These are phyloP conservation scores for Rosellinia necatrix DNA, from an alignment of 2,329 filamentous ascomycete species.

Conservation along the genomic window DNA sequence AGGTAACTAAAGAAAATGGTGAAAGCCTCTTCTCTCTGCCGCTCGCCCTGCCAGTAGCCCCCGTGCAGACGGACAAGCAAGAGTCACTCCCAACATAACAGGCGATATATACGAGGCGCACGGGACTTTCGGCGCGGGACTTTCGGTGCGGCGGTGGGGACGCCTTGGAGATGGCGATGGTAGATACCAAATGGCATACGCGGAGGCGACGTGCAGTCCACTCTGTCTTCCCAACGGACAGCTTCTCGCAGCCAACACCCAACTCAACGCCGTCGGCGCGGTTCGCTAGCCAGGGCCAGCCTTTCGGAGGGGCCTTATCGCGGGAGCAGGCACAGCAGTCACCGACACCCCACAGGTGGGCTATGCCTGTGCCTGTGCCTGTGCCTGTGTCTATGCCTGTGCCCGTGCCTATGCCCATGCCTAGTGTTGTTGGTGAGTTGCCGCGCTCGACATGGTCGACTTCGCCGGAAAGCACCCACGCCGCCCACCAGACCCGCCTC, in stretches of 20 bases:
- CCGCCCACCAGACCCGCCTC: constrained; percentile 60
- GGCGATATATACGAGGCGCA: background rate
- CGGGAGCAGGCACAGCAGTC: constrained; percentile 18
- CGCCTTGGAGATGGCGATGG: constrained; percentile 33
- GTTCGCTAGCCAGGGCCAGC: constrained; percentile 49
- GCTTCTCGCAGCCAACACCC: constrained; percentile 53
- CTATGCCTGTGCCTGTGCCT: too few species aligned
- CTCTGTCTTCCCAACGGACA: constrained; percentile 60
- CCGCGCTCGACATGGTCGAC: constrained; percentile 29
- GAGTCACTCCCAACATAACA: background rate
- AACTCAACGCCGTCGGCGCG: constrained; percentile 45
- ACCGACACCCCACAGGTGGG: constrained; percentile 31
- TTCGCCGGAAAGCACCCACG: constrained; percentile 36
- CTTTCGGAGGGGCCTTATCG: constrained; percentile 50
- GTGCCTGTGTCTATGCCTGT: too few species aligned
- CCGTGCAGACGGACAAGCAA: background rate
- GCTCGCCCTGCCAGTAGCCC: constrained; percentile 7
- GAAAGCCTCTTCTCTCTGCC: background rate
- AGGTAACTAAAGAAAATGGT: constrained; percentile 13
- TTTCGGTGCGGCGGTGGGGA: background rate
- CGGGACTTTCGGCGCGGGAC: background rate
- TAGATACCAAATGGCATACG: constrained; percentile 50
- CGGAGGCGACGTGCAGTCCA: constrained; percentile 57
- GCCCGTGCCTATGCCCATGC: too few species aligned
- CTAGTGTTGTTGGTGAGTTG: constrained; percentile 29